Base-by-base conservation (phyloP, 495 filamentous ascomycete genomes). In the Neurospora pannonica region DNA sequence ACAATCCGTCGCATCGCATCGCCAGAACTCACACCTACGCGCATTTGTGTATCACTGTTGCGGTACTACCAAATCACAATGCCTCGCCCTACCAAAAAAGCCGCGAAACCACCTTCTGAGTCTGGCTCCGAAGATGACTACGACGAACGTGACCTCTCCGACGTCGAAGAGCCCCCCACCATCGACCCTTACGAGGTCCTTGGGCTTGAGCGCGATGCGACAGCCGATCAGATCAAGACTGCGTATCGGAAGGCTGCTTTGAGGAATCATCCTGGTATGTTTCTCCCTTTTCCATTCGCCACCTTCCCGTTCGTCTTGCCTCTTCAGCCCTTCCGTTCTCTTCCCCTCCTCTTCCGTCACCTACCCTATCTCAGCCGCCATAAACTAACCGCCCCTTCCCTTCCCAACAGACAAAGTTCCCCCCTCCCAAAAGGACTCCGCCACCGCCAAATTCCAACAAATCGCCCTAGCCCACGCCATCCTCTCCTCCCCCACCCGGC, bases 381-480 rank as follows among this genome's bases (percentile, higher is more conserved):
- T 46, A 36, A 42, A 42, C 39, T 42, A 19, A 42, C 39, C 39
- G 10, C 38, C 17, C 34, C 31, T 36, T 37, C 36, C 36, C 24
- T 67, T 9, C 31, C 38, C 38, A 70, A 24, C 77, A 92, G 95
- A 97, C 86, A 97, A 97, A 80, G 92, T 89, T 19, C 71, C 88
- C 60, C 83, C 87, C 2, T 86, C 89, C 40, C 81, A 88, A 40
- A 92, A 91, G 78, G 86, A 89, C 10, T 83, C 86, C 71, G 95
- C 97, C 9, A 90, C 96, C 75, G 80, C 84, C 70, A 90, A 88
- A 42, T 99, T 99, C 85, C 96, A 98, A 80, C 85, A 90, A 71
- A 90, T 98, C 77, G 96, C 95, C 11, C 95, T 98, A 75, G 95
- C 97, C 60, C 97, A 98, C 78, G 94, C 93, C 21, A 91, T 99